phyloP scores from a whole-genome alignment of 306 rosid genomes.

The Abrus pulchellus region DNA sequence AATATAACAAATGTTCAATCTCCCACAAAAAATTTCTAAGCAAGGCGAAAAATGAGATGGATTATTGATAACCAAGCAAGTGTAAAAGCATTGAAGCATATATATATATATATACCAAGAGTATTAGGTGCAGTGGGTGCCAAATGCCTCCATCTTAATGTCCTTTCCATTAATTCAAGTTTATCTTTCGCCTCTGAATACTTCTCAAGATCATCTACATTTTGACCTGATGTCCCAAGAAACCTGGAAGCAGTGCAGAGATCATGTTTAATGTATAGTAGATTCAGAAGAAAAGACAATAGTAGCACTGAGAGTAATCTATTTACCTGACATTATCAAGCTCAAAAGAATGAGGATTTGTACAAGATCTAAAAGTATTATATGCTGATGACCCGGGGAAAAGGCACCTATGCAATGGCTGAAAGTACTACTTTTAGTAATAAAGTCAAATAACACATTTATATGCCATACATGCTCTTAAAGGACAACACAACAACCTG shows the following conservation, averaged over 20 bases:
- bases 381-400: slow-evolving; percentile 91
- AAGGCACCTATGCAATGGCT: slow-evolving; percentile 91
- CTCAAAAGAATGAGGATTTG: slow-evolving; percentile 94
- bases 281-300: slow-evolving; percentile 34
- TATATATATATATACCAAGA: slow-evolving; percentile 71
- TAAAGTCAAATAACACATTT: slow-evolving; percentile 39
- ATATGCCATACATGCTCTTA: slow-evolving; percentile 16
- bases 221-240: slow-evolving; percentile 96
- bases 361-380: slow-evolving; percentile 90
- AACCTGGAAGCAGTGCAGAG: slow-evolving; percentile 66
- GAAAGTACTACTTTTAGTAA: slow-evolving; percentile 60
- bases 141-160: slow-evolving; percentile 92
- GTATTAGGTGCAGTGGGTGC: slow-evolving; percentile 99
- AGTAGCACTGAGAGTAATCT: slow-evolving; percentile 12
- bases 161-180: slow-evolving; percentile 94
- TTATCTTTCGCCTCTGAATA: slow-evolving; percentile 84
- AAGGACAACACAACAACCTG: slow-evolving; percentile 70
- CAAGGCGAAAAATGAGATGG: slow-evolving; percentile 19
- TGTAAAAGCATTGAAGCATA: slow-evolving; percentile 34
- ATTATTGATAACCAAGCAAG: slow-evolving; percentile 42
- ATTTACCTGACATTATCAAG: slow-evolving; percentile 81
- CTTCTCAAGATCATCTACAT: slow-evolving; percentile 87
- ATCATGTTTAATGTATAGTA: slow-evolving; percentile 35
- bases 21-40: slow-evolving; percentile 28
- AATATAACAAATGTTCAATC: slow-evolving; percentile 30